Base-by-base conservation (phyloP, 148 eudicot species). In the Rhododendron kiyosumense region DNA sequence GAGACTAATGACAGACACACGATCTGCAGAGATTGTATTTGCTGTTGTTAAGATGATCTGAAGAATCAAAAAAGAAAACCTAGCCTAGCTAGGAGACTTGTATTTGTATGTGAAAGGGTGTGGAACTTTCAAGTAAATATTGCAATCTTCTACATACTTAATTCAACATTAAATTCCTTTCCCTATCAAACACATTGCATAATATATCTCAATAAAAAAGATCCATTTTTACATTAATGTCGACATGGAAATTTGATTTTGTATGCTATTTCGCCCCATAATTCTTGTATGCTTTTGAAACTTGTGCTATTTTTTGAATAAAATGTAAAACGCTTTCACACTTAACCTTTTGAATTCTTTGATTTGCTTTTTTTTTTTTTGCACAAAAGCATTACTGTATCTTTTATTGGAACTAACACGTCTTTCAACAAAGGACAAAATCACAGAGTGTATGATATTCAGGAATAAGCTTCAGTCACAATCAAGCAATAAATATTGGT, bases 1-100 rank as follows among this genome's bases (percentile, higher is more conserved):
- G 74, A 34, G 73, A 65, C 71, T 34, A 81, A 54, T 54, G 36
- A 24, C 84, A 82, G 74, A 71, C 71, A 10, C 83, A 81, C 3
- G 83, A 59, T 81, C 10, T 32, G 22, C 38, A 28, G 43, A 28
- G 83, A 80, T 80, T 51, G 54, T 51, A 36, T 79, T 46, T 48
- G 61, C 34, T n/a, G 14, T 4, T 41, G 54, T 46, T 46, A 78
- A 43, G n/a, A 78, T 78, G 5, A 24, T 24, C 17, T 49, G 14
- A 48, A 79, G 20, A 48, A 46, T 46, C 34, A 28, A 69, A 36
- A 69, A 69, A 69, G 74, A 67, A 67, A 67, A 28, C 36, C 74
- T 11, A 69, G 74, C 74, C 74, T 67, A 26, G 32, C 26, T 18
- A 22, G 26, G 67, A 8, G 0, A 10, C 74, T 26, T 67, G 45